Percentiles rank a stretch among this genome's conserved stretches.
Conservation (phyloP, 2,329 filamentous ascomycete genomes). For the Talaromyces sp. region DNA sequence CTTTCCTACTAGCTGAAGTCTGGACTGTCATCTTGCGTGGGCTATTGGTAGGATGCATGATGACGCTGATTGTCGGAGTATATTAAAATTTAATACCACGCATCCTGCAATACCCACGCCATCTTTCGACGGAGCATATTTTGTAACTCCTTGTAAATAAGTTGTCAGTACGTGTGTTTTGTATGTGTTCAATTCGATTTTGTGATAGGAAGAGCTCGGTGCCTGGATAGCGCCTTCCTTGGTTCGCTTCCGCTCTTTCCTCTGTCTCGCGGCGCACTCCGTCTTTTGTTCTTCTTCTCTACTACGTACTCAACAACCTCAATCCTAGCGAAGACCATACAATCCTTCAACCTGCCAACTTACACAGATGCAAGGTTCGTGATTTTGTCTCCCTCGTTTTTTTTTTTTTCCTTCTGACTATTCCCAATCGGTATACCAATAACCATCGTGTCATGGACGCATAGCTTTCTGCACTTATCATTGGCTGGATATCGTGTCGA, state of each 20-base stretch:
- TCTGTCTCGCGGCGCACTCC: not conserved
- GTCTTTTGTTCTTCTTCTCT: not conserved
- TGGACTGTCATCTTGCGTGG: not conserved
- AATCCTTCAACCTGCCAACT: not conserved
- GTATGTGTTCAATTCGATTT: too few relatives aligned
- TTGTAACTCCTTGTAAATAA: not conserved
- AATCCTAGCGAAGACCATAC: not conserved
- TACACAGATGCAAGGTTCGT: not conserved
- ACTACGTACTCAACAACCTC: not conserved
- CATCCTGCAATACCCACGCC: not conserved
- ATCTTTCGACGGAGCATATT: not conserved
- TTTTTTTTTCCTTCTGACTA: not conserved
- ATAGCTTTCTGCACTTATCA: not conserved
- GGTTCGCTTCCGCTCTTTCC: not conserved
- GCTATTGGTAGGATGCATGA: not conserved
- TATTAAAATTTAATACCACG: constrained; percentile 1
- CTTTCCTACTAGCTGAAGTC: not conserved
- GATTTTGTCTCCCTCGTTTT: not conserved
- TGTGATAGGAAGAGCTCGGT: not conserved
- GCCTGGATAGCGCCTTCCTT: not conserved
- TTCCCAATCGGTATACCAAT: constrained; percentile 1
- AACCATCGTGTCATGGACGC: not conserved
- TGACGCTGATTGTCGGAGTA: not conserved
- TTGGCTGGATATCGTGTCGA: not conserved
- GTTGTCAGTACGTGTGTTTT: too few relatives aligned